A percentile compares a stretch with the other conserved stretches of the same genome.
Conservation (phyloP, 2,329 filamentous ascomycete genomes). For the Lomentospora prolificans region DNA sequence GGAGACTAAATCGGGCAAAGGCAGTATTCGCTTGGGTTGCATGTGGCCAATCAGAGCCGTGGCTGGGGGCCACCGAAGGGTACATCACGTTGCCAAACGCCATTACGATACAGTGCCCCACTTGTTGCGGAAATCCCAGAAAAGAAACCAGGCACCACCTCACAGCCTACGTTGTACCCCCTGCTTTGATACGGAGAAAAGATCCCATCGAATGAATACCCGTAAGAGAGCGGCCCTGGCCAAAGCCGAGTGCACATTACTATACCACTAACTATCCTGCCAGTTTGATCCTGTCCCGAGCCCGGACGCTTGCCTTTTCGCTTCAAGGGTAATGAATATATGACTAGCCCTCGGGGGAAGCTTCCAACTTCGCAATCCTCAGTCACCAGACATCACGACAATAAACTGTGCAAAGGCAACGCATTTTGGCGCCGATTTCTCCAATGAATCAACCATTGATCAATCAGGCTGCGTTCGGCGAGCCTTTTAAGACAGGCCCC, state of each 20-base stretch:
- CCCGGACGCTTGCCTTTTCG: too few relatives aligned
- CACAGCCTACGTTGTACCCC: not conserved
- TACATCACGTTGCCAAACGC: not conserved
- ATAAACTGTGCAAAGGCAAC: not conserved
- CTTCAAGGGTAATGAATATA: too few relatives aligned
- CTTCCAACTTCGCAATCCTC: too few relatives aligned
- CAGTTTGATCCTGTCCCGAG: too few relatives aligned
- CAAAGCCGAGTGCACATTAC: too few relatives aligned
- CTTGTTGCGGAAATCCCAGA: constrained; percentile 4
- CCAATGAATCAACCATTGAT: not conserved
- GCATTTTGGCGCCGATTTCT: not conserved
- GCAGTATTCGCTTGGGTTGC: not conserved
- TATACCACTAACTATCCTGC: too few relatives aligned
- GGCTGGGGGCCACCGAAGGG: not conserved
- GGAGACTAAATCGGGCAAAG: not conserved
- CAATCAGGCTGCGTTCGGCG: not conserved
- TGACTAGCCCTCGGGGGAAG: too few relatives aligned
- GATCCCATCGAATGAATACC: not conserved
- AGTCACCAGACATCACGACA: too few relatives aligned
- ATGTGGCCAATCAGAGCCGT: not conserved
- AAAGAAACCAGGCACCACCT: constrained; percentile 4
- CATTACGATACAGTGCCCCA: constrained; percentile 3
- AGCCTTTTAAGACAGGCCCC: not conserved
- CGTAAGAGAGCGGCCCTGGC: not conserved
- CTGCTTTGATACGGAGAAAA: not conserved